phyloP scores from a whole-genome alignment of 257 asterid genomes.

The Petunia axillaris region DNA sequence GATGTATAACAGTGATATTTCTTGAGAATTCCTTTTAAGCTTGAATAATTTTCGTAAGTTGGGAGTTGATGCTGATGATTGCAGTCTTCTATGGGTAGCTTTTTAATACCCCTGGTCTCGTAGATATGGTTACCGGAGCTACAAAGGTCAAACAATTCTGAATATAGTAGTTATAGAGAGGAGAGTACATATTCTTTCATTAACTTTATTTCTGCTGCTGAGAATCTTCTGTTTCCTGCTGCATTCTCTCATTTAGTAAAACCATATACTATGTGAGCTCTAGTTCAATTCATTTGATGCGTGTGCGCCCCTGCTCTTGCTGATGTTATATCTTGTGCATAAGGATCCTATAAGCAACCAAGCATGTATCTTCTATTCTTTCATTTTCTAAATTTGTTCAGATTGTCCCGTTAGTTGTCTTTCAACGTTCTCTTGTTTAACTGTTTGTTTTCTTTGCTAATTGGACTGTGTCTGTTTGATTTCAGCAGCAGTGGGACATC shows the following conservation, averaged over 20 bases:
- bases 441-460: background rate
- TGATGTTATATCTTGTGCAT: background rate
- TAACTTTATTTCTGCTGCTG: background rate
- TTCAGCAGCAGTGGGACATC: slow-evolving; percentile 7
- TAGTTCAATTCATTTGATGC: too few species aligned
- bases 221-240: background rate
- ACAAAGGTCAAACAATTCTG: background rate
- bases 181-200: background rate
- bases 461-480: slow-evolving; percentile 5
- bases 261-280: too few species aligned
- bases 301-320: too few species aligned
- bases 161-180: background rate
- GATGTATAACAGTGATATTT: background rate
- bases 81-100: background rate
- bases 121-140: background rate
- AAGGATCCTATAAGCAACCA: background rate
- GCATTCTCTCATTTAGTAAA: background rate
- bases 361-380: background rate
- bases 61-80: background rate
- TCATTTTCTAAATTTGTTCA: background rate
- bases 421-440: background rate
- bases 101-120: background rate
- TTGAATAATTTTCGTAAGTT: background rate
- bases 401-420: background rate
- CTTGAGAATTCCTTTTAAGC: background rate